Evolutionary conservation across 1,284 basidiomycete genomes (phyloP).

Genomic region (Marasmius oreades): DNA sequence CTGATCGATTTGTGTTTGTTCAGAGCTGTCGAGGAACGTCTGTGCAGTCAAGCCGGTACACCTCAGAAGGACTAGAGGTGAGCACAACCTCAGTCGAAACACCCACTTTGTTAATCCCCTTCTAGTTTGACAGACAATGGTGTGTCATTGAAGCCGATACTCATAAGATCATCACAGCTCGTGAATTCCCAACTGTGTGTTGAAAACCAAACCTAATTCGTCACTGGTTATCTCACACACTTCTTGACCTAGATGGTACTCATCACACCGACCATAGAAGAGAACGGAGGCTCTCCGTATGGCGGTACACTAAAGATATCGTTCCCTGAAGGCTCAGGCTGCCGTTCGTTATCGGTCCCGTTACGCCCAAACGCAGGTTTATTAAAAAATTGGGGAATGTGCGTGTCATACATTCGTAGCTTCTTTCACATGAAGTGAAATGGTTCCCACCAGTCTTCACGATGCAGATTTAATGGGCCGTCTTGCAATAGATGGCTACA

Average conservation of each 20-base stretch:
- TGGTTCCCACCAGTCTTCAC: not conserved
- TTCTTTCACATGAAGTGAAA: not conserved
- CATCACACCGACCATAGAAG: not conserved
- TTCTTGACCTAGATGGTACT: not conserved
- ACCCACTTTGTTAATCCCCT: not conserved
- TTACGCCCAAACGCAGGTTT: not conserved
- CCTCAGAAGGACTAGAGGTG: constrained; percentile 1
- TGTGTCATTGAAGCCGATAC: constrained; percentile 1
- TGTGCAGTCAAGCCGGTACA: not conserved
- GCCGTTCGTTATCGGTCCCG: not conserved
- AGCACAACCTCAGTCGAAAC: not conserved
- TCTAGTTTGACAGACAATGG: constrained; percentile 1
- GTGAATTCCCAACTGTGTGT: constrained; percentile 1
- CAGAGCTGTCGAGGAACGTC: constrained; percentile 1
- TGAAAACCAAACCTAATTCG: not conserved
- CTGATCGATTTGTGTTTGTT: not conserved
- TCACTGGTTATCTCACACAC: not conserved
- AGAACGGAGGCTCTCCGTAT: not conserved
- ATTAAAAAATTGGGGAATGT: not conserved
- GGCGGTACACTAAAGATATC: not conserved
- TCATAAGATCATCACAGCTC: not conserved
- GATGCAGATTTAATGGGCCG: not conserved
- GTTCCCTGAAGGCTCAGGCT: not conserved
- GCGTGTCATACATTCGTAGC: not conserved
- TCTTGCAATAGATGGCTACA: not conserved